Percentiles rank a stretch among this genome's conserved stretches.
phyloP scores from a whole-genome alignment of 305 asterid genomes.

The Fraxinus dipetala region DNA sequence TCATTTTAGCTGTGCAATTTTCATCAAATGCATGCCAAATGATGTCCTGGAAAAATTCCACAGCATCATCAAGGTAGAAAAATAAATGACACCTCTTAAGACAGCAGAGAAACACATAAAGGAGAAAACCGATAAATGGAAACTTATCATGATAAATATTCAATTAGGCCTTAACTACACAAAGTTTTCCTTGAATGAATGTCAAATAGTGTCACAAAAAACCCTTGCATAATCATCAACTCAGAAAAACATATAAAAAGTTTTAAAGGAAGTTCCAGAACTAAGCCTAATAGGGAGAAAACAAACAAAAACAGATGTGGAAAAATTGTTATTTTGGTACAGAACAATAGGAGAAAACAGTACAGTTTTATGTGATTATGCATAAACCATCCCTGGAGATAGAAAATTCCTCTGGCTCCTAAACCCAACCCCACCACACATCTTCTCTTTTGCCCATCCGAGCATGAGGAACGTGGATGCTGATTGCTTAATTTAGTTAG shows the following conservation, averaged over 20 bases:
- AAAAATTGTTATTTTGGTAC: background rate
- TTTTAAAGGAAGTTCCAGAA: background rate
- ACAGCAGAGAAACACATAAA: background rate
- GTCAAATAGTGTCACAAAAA: constrained; percentile 42
- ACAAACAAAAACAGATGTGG: background rate
- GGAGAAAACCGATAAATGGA: background rate
- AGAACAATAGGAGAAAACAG: background rate
- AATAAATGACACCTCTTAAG: background rate
- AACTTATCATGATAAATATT: background rate
- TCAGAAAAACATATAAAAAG: background rate
- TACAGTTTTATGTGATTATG: background rate
- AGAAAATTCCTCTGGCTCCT: background rate
- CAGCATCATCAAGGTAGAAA: background rate
- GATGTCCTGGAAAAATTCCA: constrained; percentile 59
- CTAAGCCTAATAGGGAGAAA: background rate
- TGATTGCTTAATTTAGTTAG: background rate
- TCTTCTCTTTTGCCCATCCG: background rate
- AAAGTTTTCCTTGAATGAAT: constrained; percentile 30
- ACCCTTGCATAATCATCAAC: background rate
- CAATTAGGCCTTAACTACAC: constrained; percentile 1
- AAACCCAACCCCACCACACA: background rate
- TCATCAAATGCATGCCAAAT: constrained; percentile 61
- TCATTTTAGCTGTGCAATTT: constrained; percentile 56
- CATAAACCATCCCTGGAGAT: background rate
- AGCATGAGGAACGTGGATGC: background rate